Conservation (phyloP, 495 filamentous ascomycete species). For the Trypethelium eluteriae region DNA sequence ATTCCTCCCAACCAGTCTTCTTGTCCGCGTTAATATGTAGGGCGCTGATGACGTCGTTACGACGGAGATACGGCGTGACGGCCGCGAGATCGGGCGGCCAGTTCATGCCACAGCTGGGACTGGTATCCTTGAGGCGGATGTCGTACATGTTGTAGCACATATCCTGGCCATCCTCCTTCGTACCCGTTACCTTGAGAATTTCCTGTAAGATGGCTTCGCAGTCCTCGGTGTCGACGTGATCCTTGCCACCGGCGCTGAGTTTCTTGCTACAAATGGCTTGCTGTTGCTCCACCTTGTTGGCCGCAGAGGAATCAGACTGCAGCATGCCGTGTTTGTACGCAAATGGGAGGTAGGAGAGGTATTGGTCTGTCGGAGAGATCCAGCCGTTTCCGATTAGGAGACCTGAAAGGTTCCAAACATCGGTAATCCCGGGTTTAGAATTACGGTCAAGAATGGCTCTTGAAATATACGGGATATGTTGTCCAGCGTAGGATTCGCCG, state of each 20-base stretch:
- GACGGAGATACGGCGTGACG: slow-evolving; percentile 77
- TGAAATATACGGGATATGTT: slow-evolving; percentile 95
- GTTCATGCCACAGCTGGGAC: slow-evolving; percentile 80
- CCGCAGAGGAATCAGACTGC: slow-evolving; percentile 53
- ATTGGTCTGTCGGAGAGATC: slow-evolving; percentile 86
- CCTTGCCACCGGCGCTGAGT: slow-evolving; percentile 47
- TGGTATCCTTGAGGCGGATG: slow-evolving; percentile 66
- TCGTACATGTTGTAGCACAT: slow-evolving; percentile 91
- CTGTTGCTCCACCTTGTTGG: slow-evolving; percentile 59
- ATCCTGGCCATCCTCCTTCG: slow-evolving; percentile 41
- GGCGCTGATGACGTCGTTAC: slow-evolving; percentile 67
- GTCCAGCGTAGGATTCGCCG: slow-evolving; percentile 93
- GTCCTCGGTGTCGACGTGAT: slow-evolving; percentile 54
- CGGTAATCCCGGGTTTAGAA: slow-evolving; percentile 37
- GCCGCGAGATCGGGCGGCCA: slow-evolving; percentile 80
- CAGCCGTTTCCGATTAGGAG: slow-evolving; percentile 95
- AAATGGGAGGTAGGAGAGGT: slow-evolving; percentile 75
- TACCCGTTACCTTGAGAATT: slow-evolving; percentile 55
- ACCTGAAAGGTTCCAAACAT: slow-evolving; percentile 72
- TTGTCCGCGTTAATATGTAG: slow-evolving; percentile 78
- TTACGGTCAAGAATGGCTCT: slow-evolving; percentile 82
- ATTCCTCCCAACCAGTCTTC: slow-evolving; percentile 84
- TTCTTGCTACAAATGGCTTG: slow-evolving; percentile 56
- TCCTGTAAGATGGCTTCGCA: slow-evolving; percentile 71
- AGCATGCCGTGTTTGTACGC: slow-evolving; percentile 68